Conservation (phyloP, 2,329 filamentous ascomycete genomes). For the Epichloe hybrida region DNA sequence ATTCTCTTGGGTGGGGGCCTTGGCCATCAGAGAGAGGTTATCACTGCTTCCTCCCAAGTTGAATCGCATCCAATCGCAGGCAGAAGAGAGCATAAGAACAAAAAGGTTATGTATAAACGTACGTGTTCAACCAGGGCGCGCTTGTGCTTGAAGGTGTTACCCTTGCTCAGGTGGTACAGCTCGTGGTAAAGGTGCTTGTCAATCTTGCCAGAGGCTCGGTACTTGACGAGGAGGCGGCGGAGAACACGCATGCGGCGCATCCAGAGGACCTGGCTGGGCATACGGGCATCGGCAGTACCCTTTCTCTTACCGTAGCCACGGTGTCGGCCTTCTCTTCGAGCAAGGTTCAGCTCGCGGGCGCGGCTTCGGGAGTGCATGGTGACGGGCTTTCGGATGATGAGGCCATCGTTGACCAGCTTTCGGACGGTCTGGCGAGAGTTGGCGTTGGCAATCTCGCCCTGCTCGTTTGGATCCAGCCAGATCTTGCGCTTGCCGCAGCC, state of each 20-base stretch:
- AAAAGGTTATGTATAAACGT: constrained; percentile 36
- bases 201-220: constrained; percentile 99
- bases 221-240: constrained; percentile 97
- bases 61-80: no score
- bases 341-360: constrained; percentile 87
- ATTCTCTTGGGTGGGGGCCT: not conserved
- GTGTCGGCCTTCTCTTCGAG: constrained; percentile 92
- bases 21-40: not conserved
- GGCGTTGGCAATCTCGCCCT: constrained; percentile 98
- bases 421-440: constrained; percentile 99
- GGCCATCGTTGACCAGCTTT: constrained; percentile 98
- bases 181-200: constrained; percentile 99
- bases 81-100: not conserved
- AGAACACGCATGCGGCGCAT: constrained; percentile 99
- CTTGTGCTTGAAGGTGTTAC: constrained; percentile 99
- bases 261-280: constrained; percentile 97
- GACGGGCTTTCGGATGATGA: constrained; percentile 99
- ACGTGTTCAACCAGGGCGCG: constrained; percentile 99
- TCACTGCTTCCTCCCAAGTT: not conserved
- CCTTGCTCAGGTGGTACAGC: constrained; percentile 99
- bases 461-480: constrained; percentile 99
- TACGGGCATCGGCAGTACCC: constrained; percentile 99
- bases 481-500: constrained; percentile 99
- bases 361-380: constrained; percentile 98
- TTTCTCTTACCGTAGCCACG: constrained; percentile 99